These are phyloP conservation scores for Pythium phragmiticola DNA, from an alignment of 352 stramenopile genomes.

Conservation along the genomic window DNA sequence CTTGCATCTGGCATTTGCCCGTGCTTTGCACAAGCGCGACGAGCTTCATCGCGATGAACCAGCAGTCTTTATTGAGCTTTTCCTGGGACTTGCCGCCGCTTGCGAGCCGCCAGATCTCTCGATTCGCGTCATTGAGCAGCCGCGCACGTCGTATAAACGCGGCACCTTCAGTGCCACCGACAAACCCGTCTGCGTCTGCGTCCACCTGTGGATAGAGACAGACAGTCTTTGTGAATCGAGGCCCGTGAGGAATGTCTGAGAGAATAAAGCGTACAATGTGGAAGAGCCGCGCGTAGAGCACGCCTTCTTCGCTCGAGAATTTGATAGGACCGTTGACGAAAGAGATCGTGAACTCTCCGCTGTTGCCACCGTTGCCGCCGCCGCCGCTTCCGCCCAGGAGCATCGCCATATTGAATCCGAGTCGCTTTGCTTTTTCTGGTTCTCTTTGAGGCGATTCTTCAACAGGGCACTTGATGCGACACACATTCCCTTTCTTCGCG, in stretches of 20 bases:
- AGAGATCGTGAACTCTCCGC: constrained; percentile 71
- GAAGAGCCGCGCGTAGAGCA: constrained; percentile 79
- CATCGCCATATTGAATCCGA: constrained; percentile 24
- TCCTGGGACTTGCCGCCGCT: constrained; percentile 88
- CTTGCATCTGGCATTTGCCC: constrained; percentile 82
- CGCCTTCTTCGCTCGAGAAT: constrained; percentile 78
- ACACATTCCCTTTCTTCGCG: constrained; percentile 14
- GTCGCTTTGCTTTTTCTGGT: constrained; percentile 14
- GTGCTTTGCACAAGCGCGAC: constrained; percentile 84
- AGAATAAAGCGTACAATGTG: constrained; percentile 58
- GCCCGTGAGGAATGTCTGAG: neutral
- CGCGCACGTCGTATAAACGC: constrained; percentile 78
- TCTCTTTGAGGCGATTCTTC: constrained; percentile 15
- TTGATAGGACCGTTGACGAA: constrained; percentile 86
- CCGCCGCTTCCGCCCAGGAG: constrained; percentile 15
- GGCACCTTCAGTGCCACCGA: constrained; percentile 72
- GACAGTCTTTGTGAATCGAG: neutral
- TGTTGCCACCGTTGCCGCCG: neutral
- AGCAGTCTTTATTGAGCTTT: constrained; percentile 87
- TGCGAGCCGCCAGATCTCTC: constrained; percentile 86
- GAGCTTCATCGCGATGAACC: constrained; percentile 90
- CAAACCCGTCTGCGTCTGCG: constrained; percentile 69
- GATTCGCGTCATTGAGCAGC: constrained; percentile 81
- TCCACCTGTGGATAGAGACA: constrained; percentile 51
- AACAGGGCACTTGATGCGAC: constrained; percentile 19